Evolutionary conservation across 306 rosid genomes (phyloP), one percentile per base, ranked within the genome.

Genomic region (Cicer yamashitae): DNA sequence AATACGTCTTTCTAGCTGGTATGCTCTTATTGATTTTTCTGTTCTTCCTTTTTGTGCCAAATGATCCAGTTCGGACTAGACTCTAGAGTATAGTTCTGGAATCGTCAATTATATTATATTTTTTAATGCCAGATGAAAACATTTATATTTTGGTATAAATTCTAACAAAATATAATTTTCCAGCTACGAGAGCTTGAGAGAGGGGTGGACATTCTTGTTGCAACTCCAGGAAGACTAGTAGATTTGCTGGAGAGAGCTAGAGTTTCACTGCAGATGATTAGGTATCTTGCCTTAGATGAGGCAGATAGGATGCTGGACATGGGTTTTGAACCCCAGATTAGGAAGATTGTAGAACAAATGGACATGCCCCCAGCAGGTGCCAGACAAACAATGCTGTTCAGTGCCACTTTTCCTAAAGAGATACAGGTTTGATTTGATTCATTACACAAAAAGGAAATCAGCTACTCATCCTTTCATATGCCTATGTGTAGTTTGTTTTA

Each of bases 151-250:
- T 67, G 67, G 45, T 43, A 41, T 40, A 9, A 54, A 54, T 75
- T 39, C 39, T 87, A 48, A 88, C 50, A 9, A 37, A 11, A 43
- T 76, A 6, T 75, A 38, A 53, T 74, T 81, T 70, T 64, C 51
- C 87, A 93, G 98, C 83, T 93, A 73, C 88, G 97, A 61, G 97
- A 92, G 39, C 91, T 92, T 72, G 97, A 92, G 87, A 88, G 90
- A 84, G 97, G 97, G 57, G 97, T 90, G 73, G 97, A 92, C 76
- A 92, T 92, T 85, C 97, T 92, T 82, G 97, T 93, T 54, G 98
- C 97, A 66, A 91, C 97, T 71, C 98, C 98, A 10, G 98, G 98
- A 87, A 84, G 98, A 82, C 70, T 93, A 82, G 97, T 93, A 60
- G 98, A 91, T 91, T 82, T 91, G 83, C 86, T 91, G 77, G 98